Conservation (phyloP, 2,329 filamentous ascomycete species). For the Sclerotinia glacialis region DNA sequence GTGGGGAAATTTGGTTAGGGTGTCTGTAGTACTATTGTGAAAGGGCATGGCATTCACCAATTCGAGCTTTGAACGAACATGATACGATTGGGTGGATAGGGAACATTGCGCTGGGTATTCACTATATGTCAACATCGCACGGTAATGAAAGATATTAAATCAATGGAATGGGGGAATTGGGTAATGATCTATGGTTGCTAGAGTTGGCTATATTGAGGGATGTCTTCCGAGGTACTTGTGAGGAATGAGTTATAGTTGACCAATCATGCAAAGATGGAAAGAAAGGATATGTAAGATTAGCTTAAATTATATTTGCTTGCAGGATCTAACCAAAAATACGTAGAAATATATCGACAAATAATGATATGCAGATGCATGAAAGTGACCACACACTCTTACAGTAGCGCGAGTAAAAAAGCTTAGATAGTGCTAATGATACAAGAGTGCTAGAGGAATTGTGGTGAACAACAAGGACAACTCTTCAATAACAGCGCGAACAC, state of each 20-base stretch:
- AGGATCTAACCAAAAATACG: background rate
- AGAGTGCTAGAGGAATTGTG: background rate
- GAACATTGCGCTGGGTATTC: background rate
- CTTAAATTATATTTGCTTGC: background rate
- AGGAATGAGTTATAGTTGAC: background rate
- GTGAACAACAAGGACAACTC: background rate
- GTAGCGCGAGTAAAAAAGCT: background rate
- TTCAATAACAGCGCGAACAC: background rate
- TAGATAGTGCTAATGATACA: background rate
- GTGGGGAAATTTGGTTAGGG: constrained; percentile 18
- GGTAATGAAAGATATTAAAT: background rate
- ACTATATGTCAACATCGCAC: background rate
- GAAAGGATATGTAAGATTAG: background rate
- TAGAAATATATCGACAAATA: background rate
- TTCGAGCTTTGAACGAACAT: background rate
- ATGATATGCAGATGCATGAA: background rate
- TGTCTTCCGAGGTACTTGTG: background rate
- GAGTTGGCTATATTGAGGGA: background rate
- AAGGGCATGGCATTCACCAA: background rate
- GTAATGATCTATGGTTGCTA: background rate
- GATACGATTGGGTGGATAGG: background rate
- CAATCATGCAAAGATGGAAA: background rate
- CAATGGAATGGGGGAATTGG: background rate
- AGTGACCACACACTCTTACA: background rate
- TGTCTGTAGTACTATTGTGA: background rate